Percentiles rank a stretch among this genome's conserved stretches.
Conservation (phyloP, 2,329 filamentous ascomycete species). For the Periconia sp. region DNA sequence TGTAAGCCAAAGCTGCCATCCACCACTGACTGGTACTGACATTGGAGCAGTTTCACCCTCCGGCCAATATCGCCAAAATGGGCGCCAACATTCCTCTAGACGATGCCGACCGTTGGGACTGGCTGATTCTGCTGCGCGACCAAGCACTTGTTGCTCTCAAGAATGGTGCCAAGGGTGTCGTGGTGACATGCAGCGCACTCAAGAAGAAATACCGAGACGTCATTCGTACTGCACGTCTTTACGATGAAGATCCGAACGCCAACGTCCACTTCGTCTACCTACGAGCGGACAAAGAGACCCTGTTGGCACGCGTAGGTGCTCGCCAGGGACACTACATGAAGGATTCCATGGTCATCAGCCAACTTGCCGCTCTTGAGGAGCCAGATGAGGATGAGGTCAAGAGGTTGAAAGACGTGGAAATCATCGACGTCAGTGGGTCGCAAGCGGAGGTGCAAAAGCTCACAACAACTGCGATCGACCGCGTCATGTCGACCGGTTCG, state of each 20-base stretch:
- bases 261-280: slow-evolving; percentile 90
- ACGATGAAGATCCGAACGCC: slow-evolving; percentile 52
- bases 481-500: slow-evolving; percentile 31
- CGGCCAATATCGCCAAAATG: slow-evolving; percentile 78
- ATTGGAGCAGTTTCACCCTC: slow-evolving; percentile 54
- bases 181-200: slow-evolving; percentile 93
- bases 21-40: slow-evolving; percentile 12
- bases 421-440: slow-evolving; percentile 53
- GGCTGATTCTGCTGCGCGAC: slow-evolving; percentile 68
- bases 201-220: slow-evolving; percentile 95
- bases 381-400: slow-evolving; percentile 71
- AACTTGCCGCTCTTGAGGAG: slow-evolving; percentile 86
- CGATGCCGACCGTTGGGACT: slow-evolving; percentile 96
- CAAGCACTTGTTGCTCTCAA: slow-evolving; percentile 47
- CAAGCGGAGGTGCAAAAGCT: slow-evolving; percentile 48
- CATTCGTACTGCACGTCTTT: slow-evolving; percentile 56
- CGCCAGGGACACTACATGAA: slow-evolving; percentile 95
- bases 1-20: slow-evolving; percentile 36
- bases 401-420: slow-evolving; percentile 51
- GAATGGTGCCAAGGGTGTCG: slow-evolving; percentile 65
- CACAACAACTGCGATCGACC: slow-evolving; percentile 47
- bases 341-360: slow-evolving; percentile 90
- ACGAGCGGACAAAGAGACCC: slow-evolving; percentile 73
- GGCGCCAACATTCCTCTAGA: slow-evolving; percentile 79
- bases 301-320: slow-evolving; percentile 75